phyloP scores from a whole-genome alignment of 768 basidiomycete species.

The Dendrothele bispora region DNA sequence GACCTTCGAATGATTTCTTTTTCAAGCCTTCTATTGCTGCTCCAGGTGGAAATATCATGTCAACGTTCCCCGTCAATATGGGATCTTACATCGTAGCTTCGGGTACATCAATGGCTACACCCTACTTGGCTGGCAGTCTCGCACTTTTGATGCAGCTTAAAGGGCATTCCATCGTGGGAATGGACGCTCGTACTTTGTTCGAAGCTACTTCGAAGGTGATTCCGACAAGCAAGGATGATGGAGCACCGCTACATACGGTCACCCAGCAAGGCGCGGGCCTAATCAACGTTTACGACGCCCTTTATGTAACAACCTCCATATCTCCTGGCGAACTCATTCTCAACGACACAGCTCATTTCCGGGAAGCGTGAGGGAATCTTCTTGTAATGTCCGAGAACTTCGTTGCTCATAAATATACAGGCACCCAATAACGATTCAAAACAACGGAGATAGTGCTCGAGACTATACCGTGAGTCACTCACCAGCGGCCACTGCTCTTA shows the following conservation, averaged over 20 bases:
- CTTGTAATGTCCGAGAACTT: no score
- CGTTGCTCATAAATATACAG: slow-evolving; percentile 25
- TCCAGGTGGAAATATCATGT: slow-evolving; percentile 47
- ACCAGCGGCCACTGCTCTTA: slow-evolving; percentile 55
- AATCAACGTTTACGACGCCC: slow-evolving; percentile 57
- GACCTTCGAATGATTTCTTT: slow-evolving; percentile 60
- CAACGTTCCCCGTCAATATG: slow-evolving; percentile 40
- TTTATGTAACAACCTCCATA: slow-evolving; percentile 50
- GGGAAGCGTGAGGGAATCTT: slow-evolving; percentile 7
- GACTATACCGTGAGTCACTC: slow-evolving; percentile 51
- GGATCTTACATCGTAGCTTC: slow-evolving; percentile 41
- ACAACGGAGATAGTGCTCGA: slow-evolving; percentile 42
- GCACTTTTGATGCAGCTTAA: slow-evolving; percentile 44
- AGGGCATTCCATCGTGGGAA: slow-evolving; percentile 28
- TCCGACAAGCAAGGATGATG: slow-evolving; percentile 44
- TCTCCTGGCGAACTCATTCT: slow-evolving; percentile 56
- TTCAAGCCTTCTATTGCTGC: slow-evolving; percentile 56
- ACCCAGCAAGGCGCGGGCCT: slow-evolving; percentile 57
- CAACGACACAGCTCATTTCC: slow-evolving; percentile 64
- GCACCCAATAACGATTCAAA: slow-evolving; percentile 51
- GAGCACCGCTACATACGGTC: slow-evolving; percentile 49
- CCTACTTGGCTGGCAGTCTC: slow-evolving; percentile 44
- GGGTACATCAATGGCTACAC: slow-evolving; percentile 43
- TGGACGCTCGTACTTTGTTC: slow-evolving; percentile 38
- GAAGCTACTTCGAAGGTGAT: slow-evolving; percentile 49